A percentile compares a stretch with the other conserved stretches of the same genome.
Evolutionary conservation across 2,329 filamentous ascomycete genomes (phyloP).

Genomic region (Cadophora sp.): DNA sequence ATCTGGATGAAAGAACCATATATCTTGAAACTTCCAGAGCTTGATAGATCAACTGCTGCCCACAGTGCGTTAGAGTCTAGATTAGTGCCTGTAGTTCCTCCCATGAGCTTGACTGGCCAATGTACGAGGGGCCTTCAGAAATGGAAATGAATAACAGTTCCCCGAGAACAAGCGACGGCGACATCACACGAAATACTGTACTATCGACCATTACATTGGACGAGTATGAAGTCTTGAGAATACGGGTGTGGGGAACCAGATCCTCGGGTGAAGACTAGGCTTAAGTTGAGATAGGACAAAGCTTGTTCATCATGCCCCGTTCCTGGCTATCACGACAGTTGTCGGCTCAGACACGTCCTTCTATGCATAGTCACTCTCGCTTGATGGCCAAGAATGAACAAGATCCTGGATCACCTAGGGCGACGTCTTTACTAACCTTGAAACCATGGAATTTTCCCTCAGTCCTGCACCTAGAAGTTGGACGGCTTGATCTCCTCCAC

Average conservation of each 20-base stretch:
- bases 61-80: neutral
- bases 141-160: no score
- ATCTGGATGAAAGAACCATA: neutral
- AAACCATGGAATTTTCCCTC: conserved; percentile 67
- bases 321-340: conserved; percentile 57
- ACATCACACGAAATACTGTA: neutral
- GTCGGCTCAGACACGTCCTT: conserved; percentile 54
- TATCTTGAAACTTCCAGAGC: neutral
- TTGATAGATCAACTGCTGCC: neutral
- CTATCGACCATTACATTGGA: no score
- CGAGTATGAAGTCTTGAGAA: neutral
- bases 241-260: neutral
- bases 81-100: neutral
- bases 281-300: neutral
- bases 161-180: neutral
- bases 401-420: conserved; percentile 68
- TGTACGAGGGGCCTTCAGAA: neutral
- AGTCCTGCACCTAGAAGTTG: conserved; percentile 59
- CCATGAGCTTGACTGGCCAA: neutral
- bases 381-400: conserved; percentile 68
- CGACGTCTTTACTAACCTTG: conserved; percentile 69
- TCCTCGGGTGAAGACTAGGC: neutral
- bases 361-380: conserved; percentile 69
- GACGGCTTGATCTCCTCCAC: conserved; percentile 59
- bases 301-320: neutral